Conservation (phyloP, 179 eudicot species). For the Pouteria campechiana region DNA sequence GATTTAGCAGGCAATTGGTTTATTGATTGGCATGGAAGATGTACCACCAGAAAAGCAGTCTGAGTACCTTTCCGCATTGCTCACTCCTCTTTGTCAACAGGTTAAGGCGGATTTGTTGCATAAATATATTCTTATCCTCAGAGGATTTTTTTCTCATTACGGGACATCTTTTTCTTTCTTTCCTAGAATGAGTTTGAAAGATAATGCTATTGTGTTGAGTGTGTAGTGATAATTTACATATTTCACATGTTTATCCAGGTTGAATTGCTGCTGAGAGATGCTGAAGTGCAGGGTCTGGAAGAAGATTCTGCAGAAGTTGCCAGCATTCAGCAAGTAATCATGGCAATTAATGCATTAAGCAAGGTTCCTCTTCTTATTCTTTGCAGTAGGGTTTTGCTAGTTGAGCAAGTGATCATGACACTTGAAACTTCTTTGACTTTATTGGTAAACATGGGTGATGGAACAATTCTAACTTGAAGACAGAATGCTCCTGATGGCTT, state of each 20-base stretch:
- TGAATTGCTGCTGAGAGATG: slow-evolving; percentile 42
- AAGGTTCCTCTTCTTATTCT: slow-evolving; percentile 59
- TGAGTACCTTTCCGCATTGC: slow-evolving; percentile 71
- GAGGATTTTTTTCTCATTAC: no score
- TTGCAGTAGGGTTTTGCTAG: no score
- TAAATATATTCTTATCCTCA: neutral
- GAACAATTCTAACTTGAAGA: no score
- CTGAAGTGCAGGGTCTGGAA: slow-evolving; percentile 41
- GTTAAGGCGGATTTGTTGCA: slow-evolving; percentile 14
- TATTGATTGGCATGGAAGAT: slow-evolving; percentile 94
- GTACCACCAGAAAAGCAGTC: slow-evolving; percentile 76
- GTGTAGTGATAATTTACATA: slow-evolving; percentile 1
- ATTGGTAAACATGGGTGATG: no score
- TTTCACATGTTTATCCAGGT: slow-evolving; percentile 62
- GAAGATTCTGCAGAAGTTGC: slow-evolving; percentile 40
- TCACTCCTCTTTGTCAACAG: slow-evolving; percentile 94
- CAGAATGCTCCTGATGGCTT: no score
- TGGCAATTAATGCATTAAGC: slow-evolving; percentile 96
- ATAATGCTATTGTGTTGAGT: neutral
- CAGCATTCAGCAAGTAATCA: slow-evolving; percentile 68
- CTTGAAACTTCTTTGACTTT: no score
- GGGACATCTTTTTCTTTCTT: neutral
- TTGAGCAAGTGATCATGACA: no score
- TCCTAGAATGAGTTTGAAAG: neutral
- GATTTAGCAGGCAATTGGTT: slow-evolving; percentile 71